Evolutionary conservation across 306 rosid species (phyloP).

Genomic region (apple (Malus domestica)): DNA sequence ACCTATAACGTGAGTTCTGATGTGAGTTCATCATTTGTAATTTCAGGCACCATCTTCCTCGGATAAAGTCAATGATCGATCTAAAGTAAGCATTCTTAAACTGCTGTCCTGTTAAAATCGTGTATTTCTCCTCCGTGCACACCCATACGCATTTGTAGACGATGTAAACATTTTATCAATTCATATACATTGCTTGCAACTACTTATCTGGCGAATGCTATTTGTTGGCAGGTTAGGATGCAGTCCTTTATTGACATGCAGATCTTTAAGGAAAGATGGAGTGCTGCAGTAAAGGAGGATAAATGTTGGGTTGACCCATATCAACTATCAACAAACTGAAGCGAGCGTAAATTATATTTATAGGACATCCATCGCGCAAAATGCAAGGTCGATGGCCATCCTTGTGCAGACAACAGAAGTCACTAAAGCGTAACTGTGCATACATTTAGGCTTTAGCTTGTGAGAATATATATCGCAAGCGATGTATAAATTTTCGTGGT

Average conservation of each 20-base stretch:
- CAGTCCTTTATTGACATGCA: constrained; percentile 40
- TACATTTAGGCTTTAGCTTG: neutral
- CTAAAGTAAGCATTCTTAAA: constrained; percentile 31
- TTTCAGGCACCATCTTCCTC: constrained; percentile 38
- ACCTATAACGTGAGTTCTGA: neutral
- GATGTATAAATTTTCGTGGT: neutral
- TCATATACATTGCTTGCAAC: neutral
- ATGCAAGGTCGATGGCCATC: neutral
- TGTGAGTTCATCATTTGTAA: constrained; percentile 11
- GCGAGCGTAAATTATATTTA: constrained; percentile 5
- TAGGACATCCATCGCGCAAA: neutral
- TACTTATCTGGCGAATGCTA: neutral
- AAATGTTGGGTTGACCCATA: constrained; percentile 56
- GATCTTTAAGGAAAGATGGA: constrained; percentile 41
- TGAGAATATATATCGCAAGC: neutral
- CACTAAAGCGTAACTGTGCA: neutral
- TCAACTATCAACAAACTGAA: constrained; percentile 20
- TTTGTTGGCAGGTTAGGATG: constrained; percentile 32
- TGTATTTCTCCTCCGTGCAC: neutral
- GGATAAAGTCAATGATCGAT: constrained; percentile 35
- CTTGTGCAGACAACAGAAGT: constrained; percentile 12
- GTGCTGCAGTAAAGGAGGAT: constrained; percentile 25
- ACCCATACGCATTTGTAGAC: neutral
- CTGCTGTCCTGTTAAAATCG: neutral
- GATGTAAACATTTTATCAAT: neutral